Evolutionary conservation across 805 yeast genomes (phyloP).

Genomic region (Ogataea sp.): DNA sequence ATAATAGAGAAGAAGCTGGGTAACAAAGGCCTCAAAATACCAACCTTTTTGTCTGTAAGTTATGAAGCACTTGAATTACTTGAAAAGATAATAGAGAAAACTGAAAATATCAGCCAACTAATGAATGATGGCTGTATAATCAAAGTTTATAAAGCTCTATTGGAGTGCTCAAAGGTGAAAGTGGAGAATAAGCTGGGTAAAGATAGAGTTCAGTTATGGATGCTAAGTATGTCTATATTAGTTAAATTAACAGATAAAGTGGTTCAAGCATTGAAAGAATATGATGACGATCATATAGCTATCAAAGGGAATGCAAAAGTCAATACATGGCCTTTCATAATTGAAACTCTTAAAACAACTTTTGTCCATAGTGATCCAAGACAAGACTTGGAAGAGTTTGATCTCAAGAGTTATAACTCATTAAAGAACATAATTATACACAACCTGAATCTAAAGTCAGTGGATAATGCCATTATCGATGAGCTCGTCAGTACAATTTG

Average conservation of each 20-base stretch:
- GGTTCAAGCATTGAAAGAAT: constrained; percentile 11
- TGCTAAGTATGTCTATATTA: constrained; percentile 36
- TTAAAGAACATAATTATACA: constrained; percentile 37
- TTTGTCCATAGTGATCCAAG: constrained; percentile 26
- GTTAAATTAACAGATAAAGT: constrained; percentile 26
- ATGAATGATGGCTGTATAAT: constrained; percentile 36
- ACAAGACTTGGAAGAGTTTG: constrained; percentile 27
- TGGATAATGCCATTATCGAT: constrained; percentile 24
- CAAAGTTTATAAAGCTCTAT: constrained; percentile 39
- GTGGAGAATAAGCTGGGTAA: constrained; percentile 25
- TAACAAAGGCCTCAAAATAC: constrained; percentile 34
- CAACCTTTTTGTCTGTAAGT: constrained; percentile 58
- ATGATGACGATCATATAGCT: constrained; percentile 2
- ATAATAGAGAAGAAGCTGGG: constrained; percentile 48
- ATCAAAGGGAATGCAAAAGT: background rate
- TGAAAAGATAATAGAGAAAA: constrained; percentile 24
- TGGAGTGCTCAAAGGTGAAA: constrained; percentile 43
- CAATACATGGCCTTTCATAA: constrained; percentile 30
- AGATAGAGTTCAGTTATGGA: constrained; percentile 42
- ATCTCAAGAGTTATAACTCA: constrained; percentile 33
- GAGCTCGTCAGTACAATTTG: constrained; percentile 44
- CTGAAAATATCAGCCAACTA: constrained; percentile 25
- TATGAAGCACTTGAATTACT: constrained; percentile 36
- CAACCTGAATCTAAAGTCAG: constrained; percentile 22
- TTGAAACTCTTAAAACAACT: constrained; percentile 33